phyloP scores from a whole-genome alignment of 2,329 filamentous ascomycete species.

The Colletotrichum sp. region DNA sequence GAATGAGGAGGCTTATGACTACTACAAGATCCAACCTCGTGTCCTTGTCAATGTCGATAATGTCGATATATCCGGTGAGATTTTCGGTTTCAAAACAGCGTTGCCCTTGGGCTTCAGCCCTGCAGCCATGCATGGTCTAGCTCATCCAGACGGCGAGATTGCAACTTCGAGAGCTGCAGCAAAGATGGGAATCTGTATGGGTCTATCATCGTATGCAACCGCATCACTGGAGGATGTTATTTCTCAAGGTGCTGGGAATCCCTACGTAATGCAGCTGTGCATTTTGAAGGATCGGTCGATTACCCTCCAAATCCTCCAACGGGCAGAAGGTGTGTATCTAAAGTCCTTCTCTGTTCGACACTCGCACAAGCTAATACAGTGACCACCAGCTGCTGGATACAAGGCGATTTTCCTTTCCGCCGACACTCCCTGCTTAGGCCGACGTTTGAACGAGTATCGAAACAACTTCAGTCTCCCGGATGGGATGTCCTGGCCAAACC shows the following conservation, averaged over 20 bases:
- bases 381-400: constrained; percentile 31
- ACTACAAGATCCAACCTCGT: constrained; percentile 53
- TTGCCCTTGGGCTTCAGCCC: constrained; percentile 62
- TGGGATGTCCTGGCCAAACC: not conserved
- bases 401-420: constrained; percentile 60
- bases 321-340: constrained; percentile 44
- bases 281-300: constrained; percentile 52
- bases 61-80: constrained; percentile 42
- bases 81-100: constrained; percentile 44
- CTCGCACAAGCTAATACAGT: not conserved
- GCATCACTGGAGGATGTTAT: constrained; percentile 51
- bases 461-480: constrained; percentile 48
- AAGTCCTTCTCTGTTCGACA: not conserved
- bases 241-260: constrained; percentile 38
- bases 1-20: constrained; percentile 56
- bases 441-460: constrained; percentile 57
- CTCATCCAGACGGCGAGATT: constrained; percentile 56
- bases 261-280: constrained; percentile 54
- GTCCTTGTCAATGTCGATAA: constrained; percentile 46
- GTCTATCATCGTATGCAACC: constrained; percentile 51
- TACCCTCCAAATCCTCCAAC: constrained; percentile 42
- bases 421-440: constrained; percentile 58
- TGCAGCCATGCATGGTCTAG: constrained; percentile 58
- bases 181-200: constrained; percentile 39
- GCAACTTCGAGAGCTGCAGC: constrained; percentile 55